These are phyloP conservation scores for Cordyceps cateniannulata DNA, from an alignment of 2,329 filamentous ascomycete species.

Conservation along the genomic window DNA sequence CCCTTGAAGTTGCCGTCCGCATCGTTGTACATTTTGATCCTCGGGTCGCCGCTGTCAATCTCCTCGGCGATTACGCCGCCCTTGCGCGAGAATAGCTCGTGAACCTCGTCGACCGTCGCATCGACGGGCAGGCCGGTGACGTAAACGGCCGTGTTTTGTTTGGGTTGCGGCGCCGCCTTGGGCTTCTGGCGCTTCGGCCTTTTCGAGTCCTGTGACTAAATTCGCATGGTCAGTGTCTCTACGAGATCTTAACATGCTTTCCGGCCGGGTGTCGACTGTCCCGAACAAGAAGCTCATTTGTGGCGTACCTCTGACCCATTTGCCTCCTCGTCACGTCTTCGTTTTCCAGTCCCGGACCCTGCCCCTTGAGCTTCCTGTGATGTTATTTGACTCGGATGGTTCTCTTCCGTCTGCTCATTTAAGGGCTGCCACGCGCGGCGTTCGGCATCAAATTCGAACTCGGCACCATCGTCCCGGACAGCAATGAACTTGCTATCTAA, in stretches of 20 bases:
- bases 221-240: background rate
- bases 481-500: constrained; percentile 76
- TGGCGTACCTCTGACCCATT: constrained; percentile 38
- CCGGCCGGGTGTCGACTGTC: background rate
- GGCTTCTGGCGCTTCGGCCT: constrained; percentile 32
- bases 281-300: background rate
- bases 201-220: background rate
- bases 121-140: constrained; percentile 82
- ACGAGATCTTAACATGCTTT: background rate
- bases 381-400: background rate
- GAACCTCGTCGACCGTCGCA: constrained; percentile 71
- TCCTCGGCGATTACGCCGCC: constrained; percentile 91
- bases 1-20: constrained; percentile 82
- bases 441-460: constrained; percentile 73
- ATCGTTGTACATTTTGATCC: constrained; percentile 90
- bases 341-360: constrained; percentile 28
- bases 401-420: constrained; percentile 37
- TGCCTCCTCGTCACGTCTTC: constrained; percentile 33
- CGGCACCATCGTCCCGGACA: constrained; percentile 75
- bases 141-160: constrained; percentile 84
- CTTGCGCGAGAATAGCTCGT: constrained; percentile 73
- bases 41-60: constrained; percentile 78
- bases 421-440: constrained; percentile 70
- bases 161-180: constrained; percentile 43
- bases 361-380: background rate